Evolutionary conservation across 148 eudicot genomes (phyloP), one percentile per base, ranked within the genome.

Genomic region (Gaultheria prostrata): DNA sequence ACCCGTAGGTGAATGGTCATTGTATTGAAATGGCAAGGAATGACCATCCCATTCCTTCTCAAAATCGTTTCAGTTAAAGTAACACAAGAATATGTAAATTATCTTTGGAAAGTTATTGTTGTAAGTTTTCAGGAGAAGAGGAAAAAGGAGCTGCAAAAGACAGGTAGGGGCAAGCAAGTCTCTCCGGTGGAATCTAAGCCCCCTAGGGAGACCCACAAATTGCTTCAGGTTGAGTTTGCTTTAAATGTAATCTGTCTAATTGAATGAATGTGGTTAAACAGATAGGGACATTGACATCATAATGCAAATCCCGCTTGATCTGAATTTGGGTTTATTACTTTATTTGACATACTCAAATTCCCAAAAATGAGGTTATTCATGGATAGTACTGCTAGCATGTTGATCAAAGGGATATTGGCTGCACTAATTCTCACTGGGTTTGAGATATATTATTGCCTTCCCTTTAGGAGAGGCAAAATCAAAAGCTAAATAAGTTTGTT

Each of bases 181-280:
- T 80, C 80, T 12, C 74, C 45, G 39, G 91, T 86, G 86, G 93
- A 88, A 74, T 70, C 76, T 59, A 90, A 86, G 84, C 87, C 89
- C 17, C 89, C 90, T 17, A 87, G 98, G 76, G 93, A 93, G 77
- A 95, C 96, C 48, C 98, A 95, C 89, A 93, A 89, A 82, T 81
- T 94, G 86, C 96, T 95, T 85, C 98, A 92, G 95, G 98, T 15
- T 72, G 65, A 50, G 8, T 77, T 35, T 3, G 45, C 26, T 20
- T 70, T 30, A 28, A 14, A 9, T 30, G 20, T 43, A 43, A 4
- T 50, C 15, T 50, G 4, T 0, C 0, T 11, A 67, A 4, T 39
- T 78, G n/a, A 12, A 18, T 78, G 67, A 78, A 78, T 20, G 14
- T 56, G 46, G 9, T 28, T 26, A 49, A 48, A 46, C n/a, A 49